Conservation (phyloP, 371 early-diverging fungal genomes). For the Catenaria anguillulae region DNA sequence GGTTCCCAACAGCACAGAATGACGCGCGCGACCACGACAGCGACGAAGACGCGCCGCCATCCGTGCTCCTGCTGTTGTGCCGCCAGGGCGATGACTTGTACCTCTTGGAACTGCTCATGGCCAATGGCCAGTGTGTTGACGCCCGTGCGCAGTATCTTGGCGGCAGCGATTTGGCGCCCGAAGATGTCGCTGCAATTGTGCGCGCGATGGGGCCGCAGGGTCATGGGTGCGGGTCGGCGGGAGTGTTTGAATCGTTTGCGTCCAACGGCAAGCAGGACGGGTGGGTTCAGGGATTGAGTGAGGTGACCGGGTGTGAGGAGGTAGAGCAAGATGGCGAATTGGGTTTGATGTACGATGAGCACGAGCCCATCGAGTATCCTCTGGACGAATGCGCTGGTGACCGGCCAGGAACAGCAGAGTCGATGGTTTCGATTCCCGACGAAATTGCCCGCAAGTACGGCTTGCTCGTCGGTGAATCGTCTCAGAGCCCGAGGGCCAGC, state of each 20-base stretch:
- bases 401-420: neutral
- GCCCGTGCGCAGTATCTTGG: neutral
- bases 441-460: neutral
- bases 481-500: no score
- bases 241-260: neutral
- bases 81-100: slow-evolving; percentile 28
- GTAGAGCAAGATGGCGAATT: no score
- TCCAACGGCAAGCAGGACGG: neutral
- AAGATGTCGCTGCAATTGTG: neutral
- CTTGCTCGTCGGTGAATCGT: neutral
- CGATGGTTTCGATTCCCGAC: neutral
- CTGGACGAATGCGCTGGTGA: no score
- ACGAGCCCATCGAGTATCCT: neutral
- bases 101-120: slow-evolving; percentile 28
- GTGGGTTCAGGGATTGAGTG: neutral
- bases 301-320: neutral
- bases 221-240: neutral
- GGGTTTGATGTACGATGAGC: neutral
- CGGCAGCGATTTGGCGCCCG: neutral
- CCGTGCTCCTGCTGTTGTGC: slow-evolving; percentile 26
- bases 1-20: no score
- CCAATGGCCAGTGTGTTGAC: slow-evolving; percentile 9
- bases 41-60: no score
- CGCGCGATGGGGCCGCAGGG: neutral
- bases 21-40: no score